Percentiles rank a stretch among this genome's conserved stretches.
phyloP scores from a whole-genome alignment of 129 eudicot species.

The Flaveria trinervia region DNA sequence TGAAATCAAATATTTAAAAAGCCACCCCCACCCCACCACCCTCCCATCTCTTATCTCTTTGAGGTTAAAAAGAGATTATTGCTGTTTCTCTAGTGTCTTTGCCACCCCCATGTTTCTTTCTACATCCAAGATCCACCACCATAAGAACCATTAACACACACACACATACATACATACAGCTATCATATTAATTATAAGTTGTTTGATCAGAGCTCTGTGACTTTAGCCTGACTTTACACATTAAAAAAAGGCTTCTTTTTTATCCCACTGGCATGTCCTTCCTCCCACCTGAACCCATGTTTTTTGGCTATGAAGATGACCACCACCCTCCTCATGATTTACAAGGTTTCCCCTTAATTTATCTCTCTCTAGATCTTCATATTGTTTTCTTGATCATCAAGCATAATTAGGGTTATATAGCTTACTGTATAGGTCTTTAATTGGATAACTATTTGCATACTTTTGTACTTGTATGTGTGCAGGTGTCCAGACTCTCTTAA shows the following conservation, averaged over 20 bases:
- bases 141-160: conserved; percentile 30
- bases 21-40: conserved; percentile 12
- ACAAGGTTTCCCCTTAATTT: conserved; percentile 48
- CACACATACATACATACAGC: conserved; percentile 23
- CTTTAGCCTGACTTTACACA: conserved; percentile 39
- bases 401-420: conserved; percentile 4
- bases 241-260: conserved; percentile 26
- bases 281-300: conserved; percentile 62
- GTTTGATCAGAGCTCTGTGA: conserved; percentile 34
- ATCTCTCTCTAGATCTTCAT: conserved; percentile 26
- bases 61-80: conserved; percentile 45
- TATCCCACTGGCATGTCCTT: conserved; percentile 51
- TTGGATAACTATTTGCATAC: conserved; percentile 4
- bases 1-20: conserved; percentile 33
- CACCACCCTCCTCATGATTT: conserved; percentile 59
- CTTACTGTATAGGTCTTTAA: background rate
- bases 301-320: conserved; percentile 59
- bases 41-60: conserved; percentile 39
- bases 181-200: conserved; percentile 22
- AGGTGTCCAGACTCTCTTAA: conserved; percentile 52
- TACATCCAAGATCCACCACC: conserved; percentile 47
- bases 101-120: conserved; percentile 57
- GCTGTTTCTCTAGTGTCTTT: conserved; percentile 55
- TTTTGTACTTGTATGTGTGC: conserved; percentile 6
- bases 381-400: conserved; percentile 32